Evolutionary conservation across 495 filamentous ascomycete species (phyloP), one percentile per base, ranked within the genome.

Genomic region (Saxophila tyrrhenica): DNA sequence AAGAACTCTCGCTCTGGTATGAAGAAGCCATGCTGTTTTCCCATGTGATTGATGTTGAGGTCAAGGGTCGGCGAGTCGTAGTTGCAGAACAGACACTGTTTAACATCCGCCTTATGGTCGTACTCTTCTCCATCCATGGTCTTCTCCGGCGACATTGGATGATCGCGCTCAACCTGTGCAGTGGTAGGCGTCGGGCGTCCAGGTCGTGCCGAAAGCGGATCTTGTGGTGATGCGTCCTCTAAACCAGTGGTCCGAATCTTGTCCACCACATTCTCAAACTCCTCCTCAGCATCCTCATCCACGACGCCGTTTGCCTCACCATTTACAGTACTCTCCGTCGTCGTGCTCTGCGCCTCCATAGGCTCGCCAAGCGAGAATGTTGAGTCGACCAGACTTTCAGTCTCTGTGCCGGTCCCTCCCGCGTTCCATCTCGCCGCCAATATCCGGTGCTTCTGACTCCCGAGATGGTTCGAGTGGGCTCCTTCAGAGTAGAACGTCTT

Each of bases 401-500:
- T 68, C 68, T 39, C 64, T 59, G 51, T 52, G 21, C 55, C 70
- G 60, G 47, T 57, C 50, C 21, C 72, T 71, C 50, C 72, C 21
- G 57, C 51, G 21, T 54, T 59, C 52, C 59, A 48, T 55, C 70
- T 73, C 20, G 73, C 70, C 23, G 83, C 73, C 60, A 83, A 84
- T 50, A 81, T 76, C 68, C 82, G 84, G 65, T 99, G 92, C 69
- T 94, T 97, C 59, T 87, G 82, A 69, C 89, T 95, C 58, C 83
- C 83, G 25, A 96, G 63, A 67, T 99, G 92, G 66, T 99, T 97
- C 63, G 80, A 78, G 68, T 87, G 96, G 16, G 92, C 90, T 70
- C 95, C 95, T 64, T 95, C 88, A 66, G 88, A 95, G 74, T 83
- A 97, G 71, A 90, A 98, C 21, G 85, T 86, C 72, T 92, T 94